Conservation (phyloP, 208 protist species). For the Trypanosoma congolense region DNA sequence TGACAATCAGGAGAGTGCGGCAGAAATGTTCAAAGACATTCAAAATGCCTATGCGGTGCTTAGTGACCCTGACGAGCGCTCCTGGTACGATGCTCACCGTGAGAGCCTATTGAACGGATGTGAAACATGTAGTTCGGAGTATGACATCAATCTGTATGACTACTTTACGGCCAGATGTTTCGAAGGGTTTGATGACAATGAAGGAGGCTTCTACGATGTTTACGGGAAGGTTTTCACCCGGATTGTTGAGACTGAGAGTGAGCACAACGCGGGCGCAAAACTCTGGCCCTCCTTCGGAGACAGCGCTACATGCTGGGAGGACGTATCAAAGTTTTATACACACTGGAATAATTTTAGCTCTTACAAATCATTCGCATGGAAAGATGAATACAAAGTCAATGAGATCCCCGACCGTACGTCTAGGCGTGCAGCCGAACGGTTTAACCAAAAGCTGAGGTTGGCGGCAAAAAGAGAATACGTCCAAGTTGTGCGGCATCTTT, state of each 20-base stretch:
- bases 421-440: conserved; percentile 73
- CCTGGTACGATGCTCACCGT: conserved; percentile 89
- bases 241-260: conserved; percentile 62
- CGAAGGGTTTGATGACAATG: conserved; percentile 69
- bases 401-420: conserved; percentile 87
- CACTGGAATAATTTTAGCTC: conserved; percentile 88
- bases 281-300: conserved; percentile 71
- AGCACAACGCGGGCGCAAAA: conserved; percentile 52
- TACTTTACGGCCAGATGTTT: conserved; percentile 83
- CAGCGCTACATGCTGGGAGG: conserved; percentile 45
- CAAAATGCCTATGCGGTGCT: conserved; percentile 88
- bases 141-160: conserved; percentile 78
- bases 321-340: conserved; percentile 73
- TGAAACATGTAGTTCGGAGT: conserved; percentile 36
- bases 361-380: conserved; percentile 82
- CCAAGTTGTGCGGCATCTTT: conserved; percentile 69
- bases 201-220: conserved; percentile 75
- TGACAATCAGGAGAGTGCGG: conserved; percentile 70
- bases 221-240: conserved; percentile 74
- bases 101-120: conserved; percentile 72
- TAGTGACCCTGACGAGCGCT: conserved; percentile 77
- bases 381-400: conserved; percentile 89
- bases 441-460: conserved; percentile 80
- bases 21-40: conserved; percentile 79
- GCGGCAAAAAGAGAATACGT: conserved; percentile 84